These are phyloP conservation scores for Echites panduratus DNA, from an alignment of 257 asterid species.

Conservation along the genomic window DNA sequence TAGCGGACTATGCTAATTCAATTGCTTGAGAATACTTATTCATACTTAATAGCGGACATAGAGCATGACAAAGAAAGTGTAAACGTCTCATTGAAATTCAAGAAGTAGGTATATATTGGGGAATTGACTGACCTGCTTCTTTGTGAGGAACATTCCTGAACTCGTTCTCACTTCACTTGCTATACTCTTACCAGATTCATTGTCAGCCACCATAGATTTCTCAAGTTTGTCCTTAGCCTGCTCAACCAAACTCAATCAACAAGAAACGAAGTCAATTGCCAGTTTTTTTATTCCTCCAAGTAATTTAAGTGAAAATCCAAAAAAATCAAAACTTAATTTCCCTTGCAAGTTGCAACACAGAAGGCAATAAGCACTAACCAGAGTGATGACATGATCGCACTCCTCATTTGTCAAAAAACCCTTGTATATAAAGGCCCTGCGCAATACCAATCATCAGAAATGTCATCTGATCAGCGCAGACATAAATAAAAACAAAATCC, in stretches of 20 bases:
- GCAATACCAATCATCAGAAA: conserved; percentile 15
- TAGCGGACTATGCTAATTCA: background rate
- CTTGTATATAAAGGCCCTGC: conserved; percentile 73
- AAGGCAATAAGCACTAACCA: conserved; percentile 45
- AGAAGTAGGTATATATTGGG: background rate
- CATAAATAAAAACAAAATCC: background rate
- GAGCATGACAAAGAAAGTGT: background rate
- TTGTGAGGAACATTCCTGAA: conserved; percentile 73
- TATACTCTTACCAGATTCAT: conserved; percentile 78
- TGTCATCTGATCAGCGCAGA: background rate
- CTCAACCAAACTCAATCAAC: conserved; percentile 25
- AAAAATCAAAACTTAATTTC: background rate
- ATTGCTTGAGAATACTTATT: background rate
- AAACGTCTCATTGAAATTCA: background rate
- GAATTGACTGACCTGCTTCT: conserved; percentile 53
- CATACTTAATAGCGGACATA: too few relatives aligned
- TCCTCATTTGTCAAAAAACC: conserved; percentile 65
- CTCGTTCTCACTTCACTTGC: conserved; percentile 92
- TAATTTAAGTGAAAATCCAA: background rate
- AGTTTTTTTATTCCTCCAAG: background rate
- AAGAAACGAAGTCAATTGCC: conserved; percentile 8
- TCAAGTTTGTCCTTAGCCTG: conserved; percentile 85
- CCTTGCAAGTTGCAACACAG: background rate
- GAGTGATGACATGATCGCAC: conserved; percentile 70
- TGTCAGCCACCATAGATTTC: conserved; percentile 94